phyloP scores from a whole-genome alignment of 2,329 filamentous ascomycete species.

The Pseudogymnoascus sp. region DNA sequence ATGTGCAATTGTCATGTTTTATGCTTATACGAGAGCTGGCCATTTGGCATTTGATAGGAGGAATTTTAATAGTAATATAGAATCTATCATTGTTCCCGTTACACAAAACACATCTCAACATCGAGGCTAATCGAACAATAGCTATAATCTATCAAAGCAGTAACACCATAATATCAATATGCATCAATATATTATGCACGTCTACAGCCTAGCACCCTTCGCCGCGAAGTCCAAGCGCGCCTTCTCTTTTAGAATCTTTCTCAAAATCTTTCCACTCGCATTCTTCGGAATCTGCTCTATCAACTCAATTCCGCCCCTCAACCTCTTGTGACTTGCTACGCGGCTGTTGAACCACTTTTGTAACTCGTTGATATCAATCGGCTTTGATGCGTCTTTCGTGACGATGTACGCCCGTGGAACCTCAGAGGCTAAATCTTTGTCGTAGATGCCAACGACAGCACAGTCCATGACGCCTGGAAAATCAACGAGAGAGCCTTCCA shows the following conservation, averaged over 20 bases:
- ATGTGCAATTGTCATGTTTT: too few relatives aligned
- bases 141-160: background rate
- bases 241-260: slow-evolving; percentile 44
- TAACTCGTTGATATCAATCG: background rate
- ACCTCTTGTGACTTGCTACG: slow-evolving; percentile 39
- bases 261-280: slow-evolving; percentile 55
- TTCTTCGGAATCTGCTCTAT: slow-evolving; percentile 54
- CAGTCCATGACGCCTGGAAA: background rate
- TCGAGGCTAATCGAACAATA: background rate
- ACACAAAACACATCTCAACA: background rate
- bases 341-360: background rate
- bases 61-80: background rate
- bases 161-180: background rate
- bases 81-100: background rate
- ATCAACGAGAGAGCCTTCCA: slow-evolving; percentile 30
- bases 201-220: background rate
- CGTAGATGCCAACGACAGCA: background rate
- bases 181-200: background rate
- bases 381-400: background rate
- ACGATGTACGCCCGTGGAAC: background rate
- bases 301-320: slow-evolving; percentile 44
- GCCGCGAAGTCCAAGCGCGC: slow-evolving; percentile 16
- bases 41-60: background rate
- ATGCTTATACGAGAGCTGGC: too few relatives aligned
- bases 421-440: background rate